Base-by-base conservation (phyloP, 2,329 filamentous ascomycete genomes). In the Epichloe baconii region DNA sequence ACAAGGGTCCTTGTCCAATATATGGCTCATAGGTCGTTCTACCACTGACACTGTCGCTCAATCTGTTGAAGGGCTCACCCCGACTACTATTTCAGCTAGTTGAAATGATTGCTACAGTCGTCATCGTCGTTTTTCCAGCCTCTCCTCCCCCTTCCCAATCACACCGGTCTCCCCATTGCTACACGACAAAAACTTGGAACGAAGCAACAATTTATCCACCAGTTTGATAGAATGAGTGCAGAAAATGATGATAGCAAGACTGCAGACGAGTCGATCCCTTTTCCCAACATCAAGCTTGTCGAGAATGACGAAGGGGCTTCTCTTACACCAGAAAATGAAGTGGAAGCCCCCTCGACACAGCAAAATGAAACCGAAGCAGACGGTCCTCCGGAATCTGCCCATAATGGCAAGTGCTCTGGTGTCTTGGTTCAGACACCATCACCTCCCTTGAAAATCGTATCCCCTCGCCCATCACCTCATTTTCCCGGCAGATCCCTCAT, bases 391-490 rank as follows among this genome's bases (percentile, higher is more conserved):
- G 42, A 12, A 14, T 14, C 26, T 35, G 23, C 23, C 21, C 19
- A 42, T 3, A 4, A 51, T 31, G 38, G 17, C 23, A 17, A 11
- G 7, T 8, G 15, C 23, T 31, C 35, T 36, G 17, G n/a, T 41
- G 14, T 26, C 15, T 14, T 6, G 4, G 6, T 34, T 3, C 36
- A 36, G 19, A 40, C 37, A 21, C n/a, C 47, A 36, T 50, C 49
- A 7, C n/a, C 35, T 40, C 19, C 41, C 19, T 26, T 44, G 5
- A 43, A 49, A 11, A 48, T 42, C 26, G 40, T 43, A 21, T 52
- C 52, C 19, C 50, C 45, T 31, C 45, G 31, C 19, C 45, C 48
- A 8, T 52, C 41, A 15, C 50, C 50, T 15, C 49, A 44, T 34
- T 19, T 41, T n/a, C 35, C 37, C 17, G 17, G 17, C 31, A 47